Evolutionary conservation across 2,329 filamentous ascomycete genomes (phyloP).

Genomic region (Colletotrichum lini): DNA sequence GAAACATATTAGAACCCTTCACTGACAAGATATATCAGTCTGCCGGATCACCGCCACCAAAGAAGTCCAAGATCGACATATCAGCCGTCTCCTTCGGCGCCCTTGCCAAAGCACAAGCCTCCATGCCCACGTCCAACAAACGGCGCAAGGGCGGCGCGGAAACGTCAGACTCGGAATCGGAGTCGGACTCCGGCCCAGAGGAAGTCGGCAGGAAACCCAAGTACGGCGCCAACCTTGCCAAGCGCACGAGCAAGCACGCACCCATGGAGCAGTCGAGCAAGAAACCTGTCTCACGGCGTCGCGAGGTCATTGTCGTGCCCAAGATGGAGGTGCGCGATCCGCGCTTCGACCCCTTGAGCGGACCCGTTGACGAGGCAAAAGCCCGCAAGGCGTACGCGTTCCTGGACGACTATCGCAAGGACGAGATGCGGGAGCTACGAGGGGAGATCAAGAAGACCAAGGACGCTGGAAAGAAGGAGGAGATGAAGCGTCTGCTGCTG

Average conservation of each 20-base stretch:
- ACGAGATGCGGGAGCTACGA: conserved; percentile 85
- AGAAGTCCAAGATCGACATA: conserved; percentile 58
- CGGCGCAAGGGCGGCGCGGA: conserved; percentile 47
- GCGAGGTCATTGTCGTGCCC: conserved; percentile 76
- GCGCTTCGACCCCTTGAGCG: conserved; percentile 81
- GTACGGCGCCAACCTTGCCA: conserved; percentile 52
- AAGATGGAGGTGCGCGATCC: conserved; percentile 82
- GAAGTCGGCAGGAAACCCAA: conserved; percentile 51
- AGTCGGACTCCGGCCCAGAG: conserved; percentile 45
- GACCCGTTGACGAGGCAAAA: conserved; percentile 68
- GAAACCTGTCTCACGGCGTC: conserved; percentile 84
- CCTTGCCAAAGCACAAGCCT: conserved; percentile 87
- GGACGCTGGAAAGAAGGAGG: conserved; percentile 75
- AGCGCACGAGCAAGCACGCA: conserved; percentile 84
- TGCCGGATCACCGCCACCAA: conserved; percentile 38
- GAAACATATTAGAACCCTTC: neutral
- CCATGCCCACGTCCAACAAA: conserved; percentile 63
- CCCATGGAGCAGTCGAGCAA: conserved; percentile 88
- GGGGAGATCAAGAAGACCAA: conserved; percentile 76
- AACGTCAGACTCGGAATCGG: conserved; percentile 48
- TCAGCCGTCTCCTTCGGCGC: conserved; percentile 87
- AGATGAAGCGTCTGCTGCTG: conserved; percentile 79
- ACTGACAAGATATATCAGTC: conserved; percentile 49
- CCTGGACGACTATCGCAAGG: conserved; percentile 85
- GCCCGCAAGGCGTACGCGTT: conserved; percentile 86